These are phyloP conservation scores for Dissophora globulifera DNA, from an alignment of 192 early-diverging fungal genomes.

Conservation along the genomic window DNA sequence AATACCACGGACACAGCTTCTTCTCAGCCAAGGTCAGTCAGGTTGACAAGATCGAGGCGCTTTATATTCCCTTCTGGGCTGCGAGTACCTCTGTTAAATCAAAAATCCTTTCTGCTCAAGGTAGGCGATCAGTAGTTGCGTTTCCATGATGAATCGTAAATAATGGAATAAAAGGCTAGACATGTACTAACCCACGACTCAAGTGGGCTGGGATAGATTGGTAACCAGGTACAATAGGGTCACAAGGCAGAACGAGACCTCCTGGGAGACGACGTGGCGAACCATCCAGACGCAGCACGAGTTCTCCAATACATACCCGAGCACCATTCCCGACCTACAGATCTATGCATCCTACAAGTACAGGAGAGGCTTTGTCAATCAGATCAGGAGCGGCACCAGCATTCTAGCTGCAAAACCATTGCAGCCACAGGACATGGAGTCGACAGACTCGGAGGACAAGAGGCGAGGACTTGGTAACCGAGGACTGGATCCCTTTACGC, in stretches of 20 bases:
- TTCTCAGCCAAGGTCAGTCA: constrained; percentile 55
- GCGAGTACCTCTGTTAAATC: constrained; percentile 57
- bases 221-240: constrained; percentile 52
- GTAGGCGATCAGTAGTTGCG: too few species aligned
- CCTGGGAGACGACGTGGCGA: constrained; percentile 61
- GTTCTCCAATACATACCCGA: constrained; percentile 49
- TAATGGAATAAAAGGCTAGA: not conserved
- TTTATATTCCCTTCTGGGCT: constrained; percentile 65
- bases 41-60: constrained; percentile 53
- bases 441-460: constrained; percentile 29
- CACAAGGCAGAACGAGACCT: constrained; percentile 57
- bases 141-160: too few species aligned
- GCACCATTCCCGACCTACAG: constrained; percentile 53
- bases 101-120: constrained; percentile 59
- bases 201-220: constrained; percentile 59
- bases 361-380: constrained; percentile 59
- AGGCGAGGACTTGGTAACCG: constrained; percentile 34
- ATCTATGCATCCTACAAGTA: constrained; percentile 64
- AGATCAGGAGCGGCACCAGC: constrained; percentile 56
- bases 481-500: constrained; percentile 58
- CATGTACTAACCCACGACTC: too few species aligned
- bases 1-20: constrained; percentile 65
- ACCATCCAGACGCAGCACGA: constrained; percentile 48
- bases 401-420: constrained; percentile 48
- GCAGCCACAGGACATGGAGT: constrained; percentile 49